These are phyloP conservation scores for Magnolia officinalis DNA, from an alignment of 164 flowering plant species.

Conservation along the genomic window DNA sequence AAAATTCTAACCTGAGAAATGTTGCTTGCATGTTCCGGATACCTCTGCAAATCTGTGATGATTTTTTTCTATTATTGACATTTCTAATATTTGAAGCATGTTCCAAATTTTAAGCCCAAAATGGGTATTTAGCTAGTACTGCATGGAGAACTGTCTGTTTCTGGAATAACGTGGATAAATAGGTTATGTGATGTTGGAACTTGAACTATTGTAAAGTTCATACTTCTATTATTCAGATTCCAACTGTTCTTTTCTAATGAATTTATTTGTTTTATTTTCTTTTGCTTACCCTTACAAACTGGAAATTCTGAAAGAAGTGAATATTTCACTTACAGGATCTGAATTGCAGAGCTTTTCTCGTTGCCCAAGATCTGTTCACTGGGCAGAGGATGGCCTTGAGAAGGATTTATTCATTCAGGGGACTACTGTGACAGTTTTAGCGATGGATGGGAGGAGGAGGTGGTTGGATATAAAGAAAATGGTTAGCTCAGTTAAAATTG, in stretches of 20 bases:
- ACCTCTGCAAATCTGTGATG: too few relatives aligned
- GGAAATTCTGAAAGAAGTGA: not conserved
- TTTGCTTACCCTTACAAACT: not conserved
- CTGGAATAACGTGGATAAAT: too few relatives aligned
- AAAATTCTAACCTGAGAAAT: too few relatives aligned
- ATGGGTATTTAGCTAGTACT: too few relatives aligned
- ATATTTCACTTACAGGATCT: conserved; percentile 46
- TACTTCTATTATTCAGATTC: too few relatives aligned
- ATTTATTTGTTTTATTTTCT: not conserved
- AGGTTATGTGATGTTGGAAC: too few relatives aligned
- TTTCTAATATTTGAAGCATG: too few relatives aligned
- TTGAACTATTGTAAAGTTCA: too few relatives aligned
- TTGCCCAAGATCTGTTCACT: conserved; percentile 64
- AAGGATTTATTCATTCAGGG: conserved; percentile 81
- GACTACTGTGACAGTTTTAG: conserved; percentile 71
- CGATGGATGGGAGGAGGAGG: conserved; percentile 98
- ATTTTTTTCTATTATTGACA: too few relatives aligned
- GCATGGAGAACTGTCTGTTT: too few relatives aligned
- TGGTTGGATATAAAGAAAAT: conserved; percentile 91
- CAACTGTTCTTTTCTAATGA: not conserved
- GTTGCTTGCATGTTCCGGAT: too few relatives aligned
- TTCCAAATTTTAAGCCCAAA: too few relatives aligned
- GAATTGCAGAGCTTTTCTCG: conserved; percentile 24
- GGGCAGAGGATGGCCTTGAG: conserved; percentile 84
- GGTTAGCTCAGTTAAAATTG: conserved; percentile 43